A percentile compares a stretch with the other conserved stretches of the same genome.
These are phyloP conservation scores for Serpula lacrymans DNA, from an alignment of 768 basidiomycete species.

Conservation along the genomic window DNA sequence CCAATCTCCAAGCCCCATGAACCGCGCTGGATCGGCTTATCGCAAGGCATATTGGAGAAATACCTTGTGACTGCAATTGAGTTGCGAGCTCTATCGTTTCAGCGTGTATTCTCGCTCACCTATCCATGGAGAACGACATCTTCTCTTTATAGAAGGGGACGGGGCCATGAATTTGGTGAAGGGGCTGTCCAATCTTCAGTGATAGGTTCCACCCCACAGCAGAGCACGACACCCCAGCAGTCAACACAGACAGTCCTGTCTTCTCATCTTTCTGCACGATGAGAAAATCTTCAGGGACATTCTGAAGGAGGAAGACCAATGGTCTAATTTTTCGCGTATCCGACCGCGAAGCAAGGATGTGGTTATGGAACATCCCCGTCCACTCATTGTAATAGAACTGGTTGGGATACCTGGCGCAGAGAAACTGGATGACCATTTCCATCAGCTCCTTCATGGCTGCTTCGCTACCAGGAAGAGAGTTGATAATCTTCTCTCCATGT, in stretches of 20 bases:
- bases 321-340: conserved; percentile 31
- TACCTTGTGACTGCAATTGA: conserved; percentile 33
- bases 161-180: conserved; percentile 44
- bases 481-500: conserved; percentile 40
- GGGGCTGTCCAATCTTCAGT: conserved; percentile 44
- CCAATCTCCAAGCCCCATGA: conserved; percentile 53
- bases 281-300: conserved; percentile 52
- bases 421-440: conserved; percentile 54
- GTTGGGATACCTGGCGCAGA: conserved; percentile 54
- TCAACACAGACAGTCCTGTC: conserved; percentile 42
- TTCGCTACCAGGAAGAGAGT: conserved; percentile 47
- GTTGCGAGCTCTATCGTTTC: background rate
- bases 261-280: conserved; percentile 39
- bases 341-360: conserved; percentile 33
- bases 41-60: conserved; percentile 43
- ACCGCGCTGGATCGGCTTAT: conserved; percentile 50
- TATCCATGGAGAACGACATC: conserved; percentile 46
- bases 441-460: conserved; percentile 48
- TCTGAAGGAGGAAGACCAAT: conserved; percentile 42
- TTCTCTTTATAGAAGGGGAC: conserved; percentile 51
- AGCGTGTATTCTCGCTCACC: conserved; percentile 25
- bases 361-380: conserved; percentile 39
- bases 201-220: conserved; percentile 47
- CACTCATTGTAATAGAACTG: conserved; percentile 39
- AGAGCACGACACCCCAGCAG: conserved; percentile 45